Base-by-base conservation (phyloP, 345 rosid species). In the Eucalyptus cloeziana region DNA sequence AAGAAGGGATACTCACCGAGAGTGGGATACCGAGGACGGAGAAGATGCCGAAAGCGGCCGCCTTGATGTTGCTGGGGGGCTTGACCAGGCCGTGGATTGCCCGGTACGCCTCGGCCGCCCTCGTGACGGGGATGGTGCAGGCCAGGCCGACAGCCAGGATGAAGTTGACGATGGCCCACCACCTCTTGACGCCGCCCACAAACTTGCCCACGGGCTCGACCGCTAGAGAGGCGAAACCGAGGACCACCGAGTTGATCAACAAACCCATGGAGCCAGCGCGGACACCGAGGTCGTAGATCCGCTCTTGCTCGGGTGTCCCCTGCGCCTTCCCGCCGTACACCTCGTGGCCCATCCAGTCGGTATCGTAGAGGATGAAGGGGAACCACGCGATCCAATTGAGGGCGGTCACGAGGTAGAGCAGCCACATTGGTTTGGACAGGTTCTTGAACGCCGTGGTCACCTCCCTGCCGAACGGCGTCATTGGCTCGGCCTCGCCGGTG, bases 1-100 rank as follows among this genome's bases (percentile, higher is more conserved):
- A 40, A 40, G 43, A 11, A 76, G 11, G 24, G 12, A 69, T 71
- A 51, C 95, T 93, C 89, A 97, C 99, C 43, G 99, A 94, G 50
- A 90, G 95, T 9, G 99, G 99, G 62, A 98, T 91, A 24, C 99
- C 99, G 89, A 96, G 67, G 22, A 95, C 88, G 3, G 98, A 92
- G 85, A 97, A 97, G 64, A 97, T 89, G 52, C 94, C 86, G 90
- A 98, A 90, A 19, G 98, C 97, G n/a, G 91, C 94, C 10, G 88
- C 93, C 88, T 93, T 93, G 67, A 98, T 86, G 22, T 92, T 92
- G 49, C 87, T 33, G 8, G 96, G 92, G 5, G 97, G 98, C 15
- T 88, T 54, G 64, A 88, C 86, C 4, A 56, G 54, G 51, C 87
- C 62, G 69, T 49, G 89, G 85, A 19, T 60, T 85, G 93, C 88